These are phyloP conservation scores for Ceratocystis harringtonii DNA, from an alignment of 2,329 filamentous ascomycete genomes.

Conservation along the genomic window DNA sequence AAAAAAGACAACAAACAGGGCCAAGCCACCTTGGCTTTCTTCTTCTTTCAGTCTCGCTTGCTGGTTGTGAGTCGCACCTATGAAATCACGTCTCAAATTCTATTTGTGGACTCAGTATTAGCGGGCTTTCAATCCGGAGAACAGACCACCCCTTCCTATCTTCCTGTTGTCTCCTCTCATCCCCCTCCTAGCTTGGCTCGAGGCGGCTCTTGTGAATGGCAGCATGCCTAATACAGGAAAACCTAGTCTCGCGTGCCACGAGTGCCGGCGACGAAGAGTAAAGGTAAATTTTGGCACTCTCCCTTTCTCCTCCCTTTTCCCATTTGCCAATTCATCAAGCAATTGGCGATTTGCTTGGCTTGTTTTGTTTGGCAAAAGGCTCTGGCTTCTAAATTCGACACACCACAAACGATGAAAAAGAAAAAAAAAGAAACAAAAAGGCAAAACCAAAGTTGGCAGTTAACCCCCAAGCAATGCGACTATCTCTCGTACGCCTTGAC, in stretches of 20 bases:
- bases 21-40: background rate
- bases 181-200: background rate
- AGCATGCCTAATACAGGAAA: conserved; percentile 16
- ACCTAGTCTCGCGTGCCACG: conserved; percentile 16
- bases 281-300: background rate
- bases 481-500: no score
- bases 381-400: background rate
- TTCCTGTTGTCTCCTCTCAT: background rate
- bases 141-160: background rate
- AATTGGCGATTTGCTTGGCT: background rate
- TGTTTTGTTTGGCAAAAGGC: background rate
- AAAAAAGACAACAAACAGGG: background rate
- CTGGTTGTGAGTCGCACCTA: background rate
- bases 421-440: no score
- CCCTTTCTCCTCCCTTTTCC: background rate
- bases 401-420: background rate
- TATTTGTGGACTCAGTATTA: background rate
- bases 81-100: background rate
- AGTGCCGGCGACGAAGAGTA: conserved; percentile 15
- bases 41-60: background rate
- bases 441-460: no score
- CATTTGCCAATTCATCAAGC: background rate
- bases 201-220: background rate
- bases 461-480: no score
- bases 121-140: background rate